Conservation (phyloP, 768 basidiomycete species). For the Clavaria fumosa region DNA sequence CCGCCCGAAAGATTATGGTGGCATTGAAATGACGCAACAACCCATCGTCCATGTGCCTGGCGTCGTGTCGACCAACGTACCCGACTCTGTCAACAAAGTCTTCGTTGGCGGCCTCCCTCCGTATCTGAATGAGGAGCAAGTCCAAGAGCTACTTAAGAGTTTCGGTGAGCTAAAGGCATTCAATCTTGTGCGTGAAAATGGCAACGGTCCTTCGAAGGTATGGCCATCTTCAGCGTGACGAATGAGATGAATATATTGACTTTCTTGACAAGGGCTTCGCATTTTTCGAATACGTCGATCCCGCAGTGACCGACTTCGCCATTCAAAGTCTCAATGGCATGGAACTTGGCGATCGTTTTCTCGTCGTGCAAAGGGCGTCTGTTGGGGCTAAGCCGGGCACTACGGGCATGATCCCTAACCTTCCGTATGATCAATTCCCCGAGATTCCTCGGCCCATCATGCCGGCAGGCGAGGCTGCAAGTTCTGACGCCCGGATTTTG, state of each 20-base stretch:
- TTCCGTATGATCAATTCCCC: conserved; percentile 70
- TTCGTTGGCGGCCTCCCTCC: conserved; percentile 93
- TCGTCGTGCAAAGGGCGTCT: conserved; percentile 94
- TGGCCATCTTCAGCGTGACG: conserved; percentile 8
- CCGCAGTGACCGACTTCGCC: conserved; percentile 80
- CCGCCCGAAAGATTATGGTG: conserved; percentile 93
- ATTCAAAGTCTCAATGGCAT: conserved; percentile 94
- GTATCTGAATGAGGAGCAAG: conserved; percentile 96
- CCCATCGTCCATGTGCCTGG: conserved; percentile 79
- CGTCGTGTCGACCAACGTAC: conserved; percentile 91
- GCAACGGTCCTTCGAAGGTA: conserved; percentile 79
- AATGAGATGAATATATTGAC: background rate
- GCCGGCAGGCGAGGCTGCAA: conserved; percentile 59
- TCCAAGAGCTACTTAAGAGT: conserved; percentile 92
- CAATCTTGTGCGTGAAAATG: conserved; percentile 93
- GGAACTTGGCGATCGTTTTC: conserved; percentile 89
- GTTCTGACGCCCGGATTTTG: conserved; percentile 61
- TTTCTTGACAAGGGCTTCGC: conserved; percentile 68
- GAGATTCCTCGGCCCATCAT: conserved; percentile 80
- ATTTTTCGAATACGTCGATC: conserved; percentile 96
- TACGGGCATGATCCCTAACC: conserved; percentile 44
- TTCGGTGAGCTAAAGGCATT: conserved; percentile 97
- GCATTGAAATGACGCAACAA: conserved; percentile 45
- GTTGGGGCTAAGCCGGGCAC: conserved; percentile 75
- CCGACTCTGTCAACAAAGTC: conserved; percentile 95